Evolutionary conservation across 768 basidiomycete species (phyloP).

Genomic region (Termitomyces titanicus): DNA sequence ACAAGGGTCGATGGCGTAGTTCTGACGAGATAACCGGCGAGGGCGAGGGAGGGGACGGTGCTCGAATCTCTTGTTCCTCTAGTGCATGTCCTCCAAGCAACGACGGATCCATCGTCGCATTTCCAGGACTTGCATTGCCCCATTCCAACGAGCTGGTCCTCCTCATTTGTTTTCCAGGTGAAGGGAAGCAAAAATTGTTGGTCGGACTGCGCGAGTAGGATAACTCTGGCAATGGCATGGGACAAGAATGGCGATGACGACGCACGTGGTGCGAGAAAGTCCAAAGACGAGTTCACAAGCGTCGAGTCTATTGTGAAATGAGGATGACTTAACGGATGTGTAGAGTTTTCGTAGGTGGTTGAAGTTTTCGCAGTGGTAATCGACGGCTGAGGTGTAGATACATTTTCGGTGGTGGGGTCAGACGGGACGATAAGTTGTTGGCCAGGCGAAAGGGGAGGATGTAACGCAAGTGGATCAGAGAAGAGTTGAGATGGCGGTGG

Average conservation of each 20-base stretch:
- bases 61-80: constrained; percentile 1
- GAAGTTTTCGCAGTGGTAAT: not conserved
- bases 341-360: not conserved
- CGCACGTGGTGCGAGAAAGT: not conserved
- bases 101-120: constrained; percentile 20
- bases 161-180: not conserved
- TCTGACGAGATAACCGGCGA: no score
- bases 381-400: not conserved
- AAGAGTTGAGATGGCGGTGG: not conserved
- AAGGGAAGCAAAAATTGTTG: no score
- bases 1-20: no score
- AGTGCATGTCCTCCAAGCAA: constrained; percentile 9
- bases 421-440: no score
- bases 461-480: not conserved
- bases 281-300: not conserved
- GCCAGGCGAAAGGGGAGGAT: not conserved
- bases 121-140: not conserved
- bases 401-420: not conserved
- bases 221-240: not conserved
- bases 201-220: not conserved
- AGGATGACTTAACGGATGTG: not conserved
- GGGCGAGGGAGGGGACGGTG: not conserved
- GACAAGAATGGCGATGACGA: constrained; percentile 5
- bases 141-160: not conserved
- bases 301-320: not conserved